Evolutionary conservation across 441 rosid genomes (phyloP).

Genomic region (Francoa sonchifolia): DNA sequence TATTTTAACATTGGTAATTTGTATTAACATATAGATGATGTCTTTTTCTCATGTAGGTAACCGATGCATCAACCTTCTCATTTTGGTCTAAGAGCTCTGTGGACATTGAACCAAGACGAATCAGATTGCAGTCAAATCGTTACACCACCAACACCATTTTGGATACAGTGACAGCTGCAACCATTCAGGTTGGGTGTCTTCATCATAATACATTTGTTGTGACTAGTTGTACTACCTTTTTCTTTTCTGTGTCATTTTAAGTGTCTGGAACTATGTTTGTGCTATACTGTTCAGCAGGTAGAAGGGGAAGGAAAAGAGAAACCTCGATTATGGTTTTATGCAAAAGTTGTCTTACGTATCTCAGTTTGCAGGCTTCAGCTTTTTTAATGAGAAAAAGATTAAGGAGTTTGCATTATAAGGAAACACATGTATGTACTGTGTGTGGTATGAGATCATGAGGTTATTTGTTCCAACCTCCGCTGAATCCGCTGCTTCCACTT

Average conservation of each 20-base stretch:
- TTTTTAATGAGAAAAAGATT: no score
- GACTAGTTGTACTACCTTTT: no score
- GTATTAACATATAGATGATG: constrained; percentile 6
- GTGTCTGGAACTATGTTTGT: not conserved
- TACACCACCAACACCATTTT: constrained; percentile 81
- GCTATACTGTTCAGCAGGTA: not conserved
- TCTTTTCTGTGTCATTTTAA: not conserved
- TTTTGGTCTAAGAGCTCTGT: constrained; percentile 95
- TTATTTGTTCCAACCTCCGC: no score
- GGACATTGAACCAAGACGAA: constrained; percentile 83
- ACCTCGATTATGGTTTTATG: no score
- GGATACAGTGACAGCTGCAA: constrained; percentile 91
- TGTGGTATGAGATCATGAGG: no score
- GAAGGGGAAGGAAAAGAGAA: no score
- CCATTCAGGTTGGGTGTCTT: constrained; percentile 57
- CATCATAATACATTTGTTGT: no score
- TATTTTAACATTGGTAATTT: not conserved
- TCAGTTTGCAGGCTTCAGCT: not conserved
- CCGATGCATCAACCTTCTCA: constrained; percentile 73
- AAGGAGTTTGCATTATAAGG: no score
- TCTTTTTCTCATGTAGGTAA: constrained; percentile 28
- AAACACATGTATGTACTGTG: no score
- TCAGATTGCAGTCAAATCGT: constrained; percentile 85
- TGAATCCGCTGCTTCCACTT: no score
- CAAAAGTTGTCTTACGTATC: not conserved